These are phyloP conservation scores for Populus hybrid DNA, from an alignment of 441 rosid genomes.

Conservation along the genomic window DNA sequence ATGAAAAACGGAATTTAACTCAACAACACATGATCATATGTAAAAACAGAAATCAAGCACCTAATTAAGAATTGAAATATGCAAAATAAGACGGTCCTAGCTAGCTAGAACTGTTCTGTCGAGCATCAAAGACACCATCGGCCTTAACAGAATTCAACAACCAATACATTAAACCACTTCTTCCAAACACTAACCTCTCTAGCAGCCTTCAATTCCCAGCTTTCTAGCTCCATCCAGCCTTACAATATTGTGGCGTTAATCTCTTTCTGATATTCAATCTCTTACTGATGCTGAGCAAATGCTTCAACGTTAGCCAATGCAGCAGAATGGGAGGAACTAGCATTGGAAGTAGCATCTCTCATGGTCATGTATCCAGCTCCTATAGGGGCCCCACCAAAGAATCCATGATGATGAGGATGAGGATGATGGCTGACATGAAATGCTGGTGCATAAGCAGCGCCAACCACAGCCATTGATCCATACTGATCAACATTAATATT, in stretches of 20 bases:
- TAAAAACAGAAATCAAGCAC: too few species aligned
- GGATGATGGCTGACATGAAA: slow-evolving; percentile 35
- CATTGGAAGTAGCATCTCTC: slow-evolving; percentile 30
- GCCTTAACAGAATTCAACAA: not conserved
- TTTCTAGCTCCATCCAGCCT: not conserved
- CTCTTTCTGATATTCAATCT: not conserved
- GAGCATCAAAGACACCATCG: too few species aligned
- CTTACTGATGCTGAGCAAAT: slow-evolving; percentile 31
- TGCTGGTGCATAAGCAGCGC: slow-evolving; percentile 35
- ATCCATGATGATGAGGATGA: slow-evolving; percentile 40
- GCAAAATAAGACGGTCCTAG: not conserved
- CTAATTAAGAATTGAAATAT: too few species aligned
- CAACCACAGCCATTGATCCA: slow-evolving; percentile 32
- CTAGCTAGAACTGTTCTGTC: not conserved
- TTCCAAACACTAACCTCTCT: slow-evolving; percentile 13
- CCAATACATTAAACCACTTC: not conserved
- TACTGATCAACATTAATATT: slow-evolving; percentile 38
- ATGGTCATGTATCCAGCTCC: slow-evolving; percentile 19
- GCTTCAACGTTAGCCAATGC: slow-evolving; percentile 29
- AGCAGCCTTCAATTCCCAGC: too few species aligned
- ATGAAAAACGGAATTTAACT: not conserved
- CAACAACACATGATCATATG: too few species aligned
- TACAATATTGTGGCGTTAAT: not conserved
- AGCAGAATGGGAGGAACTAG: slow-evolving; percentile 28
- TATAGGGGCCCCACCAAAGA: slow-evolving; percentile 23